Percentiles rank a stretch among this genome's conserved stretches.
These are phyloP conservation scores for Funneliformis caledonium DNA, from an alignment of 371 early-diverging fungal genomes.

Conservation along the genomic window DNA sequence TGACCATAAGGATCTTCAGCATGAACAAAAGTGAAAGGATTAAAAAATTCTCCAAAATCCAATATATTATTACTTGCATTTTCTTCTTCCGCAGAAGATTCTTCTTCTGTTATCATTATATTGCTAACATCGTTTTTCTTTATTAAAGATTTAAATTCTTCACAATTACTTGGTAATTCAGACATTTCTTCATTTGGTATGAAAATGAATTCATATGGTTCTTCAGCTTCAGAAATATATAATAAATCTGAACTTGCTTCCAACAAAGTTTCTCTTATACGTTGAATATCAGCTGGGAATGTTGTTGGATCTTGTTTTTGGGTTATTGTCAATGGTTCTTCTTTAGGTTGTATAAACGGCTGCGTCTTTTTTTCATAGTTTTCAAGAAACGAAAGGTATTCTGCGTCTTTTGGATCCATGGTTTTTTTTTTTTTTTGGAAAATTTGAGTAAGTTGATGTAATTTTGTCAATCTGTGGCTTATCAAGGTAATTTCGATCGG, in stretches of 20 bases:
- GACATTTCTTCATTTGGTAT: conserved; percentile 10
- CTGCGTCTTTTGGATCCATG: background rate
- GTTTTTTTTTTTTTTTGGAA: too few relatives aligned
- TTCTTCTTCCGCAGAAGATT: background rate
- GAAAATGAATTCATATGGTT: conserved; percentile 35
- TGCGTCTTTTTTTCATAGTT: background rate
- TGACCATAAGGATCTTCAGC: conserved; percentile 19
- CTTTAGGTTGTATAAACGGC: background rate
- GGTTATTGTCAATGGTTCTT: background rate
- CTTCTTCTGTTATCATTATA: background rate
- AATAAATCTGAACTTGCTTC: background rate
- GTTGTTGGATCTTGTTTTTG: background rate
- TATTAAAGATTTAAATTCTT: background rate
- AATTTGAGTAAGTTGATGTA: too few relatives aligned
- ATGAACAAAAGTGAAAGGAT: background rate
- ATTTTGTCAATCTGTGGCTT: too few relatives aligned
- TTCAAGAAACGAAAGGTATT: background rate
- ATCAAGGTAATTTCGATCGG: too few relatives aligned
- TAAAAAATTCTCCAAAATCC: conserved; percentile 27
- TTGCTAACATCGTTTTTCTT: background rate
- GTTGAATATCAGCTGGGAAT: conserved; percentile 5
- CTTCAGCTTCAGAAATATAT: conserved; percentile 23
- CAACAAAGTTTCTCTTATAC: background rate
- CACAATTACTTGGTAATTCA: background rate
- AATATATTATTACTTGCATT: background rate